A percentile compares a stretch with the other conserved stretches of the same genome.
These are phyloP conservation scores for Nematocida sp. DNA, from an alignment of 371 early-diverging fungal species.

Conservation along the genomic window DNA sequence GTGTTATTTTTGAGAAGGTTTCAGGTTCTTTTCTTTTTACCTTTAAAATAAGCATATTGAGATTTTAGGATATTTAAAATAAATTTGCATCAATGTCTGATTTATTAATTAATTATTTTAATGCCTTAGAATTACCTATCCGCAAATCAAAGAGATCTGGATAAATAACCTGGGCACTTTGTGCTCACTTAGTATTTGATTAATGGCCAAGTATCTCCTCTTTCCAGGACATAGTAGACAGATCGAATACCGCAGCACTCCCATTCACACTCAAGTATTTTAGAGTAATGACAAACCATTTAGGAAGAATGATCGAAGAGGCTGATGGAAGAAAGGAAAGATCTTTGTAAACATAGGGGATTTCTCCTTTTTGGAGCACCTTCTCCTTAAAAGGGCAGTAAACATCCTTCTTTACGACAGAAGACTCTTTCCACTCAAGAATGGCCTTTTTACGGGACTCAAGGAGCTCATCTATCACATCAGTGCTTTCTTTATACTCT, in stretches of 20 bases:
- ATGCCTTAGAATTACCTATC: no score
- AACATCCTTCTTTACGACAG: conserved; percentile 27
- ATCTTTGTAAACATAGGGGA: conserved; percentile 55
- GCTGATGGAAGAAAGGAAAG: conserved; percentile 45
- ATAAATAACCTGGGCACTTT: no score
- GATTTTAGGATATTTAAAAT: no score
- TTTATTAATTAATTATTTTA: no score
- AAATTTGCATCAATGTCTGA: no score
- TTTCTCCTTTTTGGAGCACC: not conserved
- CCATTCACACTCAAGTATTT: conserved; percentile 32
- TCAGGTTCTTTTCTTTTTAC: no score
- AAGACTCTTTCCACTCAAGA: conserved; percentile 49
- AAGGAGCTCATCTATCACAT: conserved; percentile 19
- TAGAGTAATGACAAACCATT: conserved; percentile 49
- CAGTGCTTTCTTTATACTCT: conserved; percentile 26
- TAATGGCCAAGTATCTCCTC: no score
- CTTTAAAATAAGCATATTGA: no score
- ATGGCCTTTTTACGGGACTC: conserved; percentile 25
- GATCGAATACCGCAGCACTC: conserved; percentile 14
- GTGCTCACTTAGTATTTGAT: no score
- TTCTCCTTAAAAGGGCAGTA: conserved; percentile 3
- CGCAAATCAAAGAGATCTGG: no score
- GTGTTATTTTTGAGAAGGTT: no score
- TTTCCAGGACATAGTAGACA: not conserved
- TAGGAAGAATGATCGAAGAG: conserved; percentile 31